phyloP scores from a whole-genome alignment of 208 protist genomes.

The Crithidia thermophila region DNA sequence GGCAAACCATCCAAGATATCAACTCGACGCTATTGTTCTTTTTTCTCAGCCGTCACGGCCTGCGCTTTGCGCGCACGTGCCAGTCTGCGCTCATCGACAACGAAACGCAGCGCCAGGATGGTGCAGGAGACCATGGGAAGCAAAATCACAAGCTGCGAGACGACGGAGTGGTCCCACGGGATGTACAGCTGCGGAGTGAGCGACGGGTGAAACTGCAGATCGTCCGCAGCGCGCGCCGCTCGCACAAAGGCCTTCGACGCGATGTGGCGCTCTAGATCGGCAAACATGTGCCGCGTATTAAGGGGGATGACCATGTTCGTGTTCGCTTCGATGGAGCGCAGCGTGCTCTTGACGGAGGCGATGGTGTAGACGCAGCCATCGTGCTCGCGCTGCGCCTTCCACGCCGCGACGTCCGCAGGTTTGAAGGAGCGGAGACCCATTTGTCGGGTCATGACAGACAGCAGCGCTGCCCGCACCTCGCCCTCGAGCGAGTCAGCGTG shows the following conservation, averaged over 20 bases:
- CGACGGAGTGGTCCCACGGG: constrained; percentile 67
- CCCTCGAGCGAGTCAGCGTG: constrained; percentile 16
- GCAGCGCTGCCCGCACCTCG: constrained; percentile 47
- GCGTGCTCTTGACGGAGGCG: constrained; percentile 43
- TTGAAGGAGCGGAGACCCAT: constrained; percentile 52
- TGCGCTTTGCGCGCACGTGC: constrained; percentile 2
- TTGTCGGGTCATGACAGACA: constrained; percentile 50
- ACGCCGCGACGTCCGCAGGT: constrained; percentile 37
- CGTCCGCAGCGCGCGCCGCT: constrained; percentile 62
- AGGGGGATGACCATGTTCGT: constrained; percentile 54
- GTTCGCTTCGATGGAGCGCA: constrained; percentile 42
- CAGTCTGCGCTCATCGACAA: constrained; percentile 12
- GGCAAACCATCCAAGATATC: no score
- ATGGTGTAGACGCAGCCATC: constrained; percentile 59
- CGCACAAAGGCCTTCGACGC: constrained; percentile 32
- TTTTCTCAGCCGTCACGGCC: not conserved
- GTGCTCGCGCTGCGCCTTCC: constrained; percentile 35
- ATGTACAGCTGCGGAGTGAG: constrained; percentile 81
- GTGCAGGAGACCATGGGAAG: constrained; percentile 46
- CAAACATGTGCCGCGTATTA: constrained; percentile 33
- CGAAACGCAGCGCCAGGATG: constrained; percentile 45
- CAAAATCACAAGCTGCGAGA: constrained; percentile 67
- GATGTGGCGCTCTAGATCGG: constrained; percentile 37
- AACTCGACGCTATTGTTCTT: not conserved
- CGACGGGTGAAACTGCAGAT: constrained; percentile 76